Conservation (phyloP, 1,139 yeast species). For the Scheffersomyces cryptocercus region DNA sequence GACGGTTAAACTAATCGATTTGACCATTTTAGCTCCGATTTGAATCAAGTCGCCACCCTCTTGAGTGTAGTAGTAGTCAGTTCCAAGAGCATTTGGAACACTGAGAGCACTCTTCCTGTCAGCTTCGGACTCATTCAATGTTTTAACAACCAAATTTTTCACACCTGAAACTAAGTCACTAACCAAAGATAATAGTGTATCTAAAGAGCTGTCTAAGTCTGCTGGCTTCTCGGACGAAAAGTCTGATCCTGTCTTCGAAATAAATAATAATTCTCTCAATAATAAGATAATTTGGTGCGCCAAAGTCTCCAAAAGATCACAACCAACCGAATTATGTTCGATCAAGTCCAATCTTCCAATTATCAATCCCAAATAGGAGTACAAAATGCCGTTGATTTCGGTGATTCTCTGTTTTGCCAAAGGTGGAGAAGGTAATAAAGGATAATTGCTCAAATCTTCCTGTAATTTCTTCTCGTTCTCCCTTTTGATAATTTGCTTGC, state of each 20-base stretch:
- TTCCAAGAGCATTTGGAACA: conserved; percentile 1
- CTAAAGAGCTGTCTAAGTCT: conserved; percentile 57
- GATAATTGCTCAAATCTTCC: conserved; percentile 43
- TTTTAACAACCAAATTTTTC: conserved; percentile 59
- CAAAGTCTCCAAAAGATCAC: conserved; percentile 63
- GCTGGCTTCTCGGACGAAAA: conserved; percentile 42
- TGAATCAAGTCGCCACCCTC: conserved; percentile 69
- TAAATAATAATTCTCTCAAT: conserved; percentile 62
- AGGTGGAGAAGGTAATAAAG: conserved; percentile 58
- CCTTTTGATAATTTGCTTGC: conserved; percentile 38
- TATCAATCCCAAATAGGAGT: conserved; percentile 68
- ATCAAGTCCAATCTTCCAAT: conserved; percentile 74
- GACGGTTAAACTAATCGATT: conserved; percentile 52
- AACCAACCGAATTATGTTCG: conserved; percentile 70
- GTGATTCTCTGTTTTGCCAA: conserved; percentile 68
- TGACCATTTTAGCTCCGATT: conserved; percentile 65
- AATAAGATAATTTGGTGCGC: conserved; percentile 69
- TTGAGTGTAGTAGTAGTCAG: conserved; percentile 52
- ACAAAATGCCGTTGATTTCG: conserved; percentile 71
- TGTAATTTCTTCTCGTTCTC: conserved; percentile 39
- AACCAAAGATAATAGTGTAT: conserved; percentile 57
- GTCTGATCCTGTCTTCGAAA: conserved; percentile 57
- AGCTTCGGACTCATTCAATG: conserved; percentile 42
- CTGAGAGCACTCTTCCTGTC: conserved; percentile 11
- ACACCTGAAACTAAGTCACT: conserved; percentile 68